Evolutionary conservation across 345 rosid genomes (phyloP).

Genomic region (Syzygium oleosum): DNA sequence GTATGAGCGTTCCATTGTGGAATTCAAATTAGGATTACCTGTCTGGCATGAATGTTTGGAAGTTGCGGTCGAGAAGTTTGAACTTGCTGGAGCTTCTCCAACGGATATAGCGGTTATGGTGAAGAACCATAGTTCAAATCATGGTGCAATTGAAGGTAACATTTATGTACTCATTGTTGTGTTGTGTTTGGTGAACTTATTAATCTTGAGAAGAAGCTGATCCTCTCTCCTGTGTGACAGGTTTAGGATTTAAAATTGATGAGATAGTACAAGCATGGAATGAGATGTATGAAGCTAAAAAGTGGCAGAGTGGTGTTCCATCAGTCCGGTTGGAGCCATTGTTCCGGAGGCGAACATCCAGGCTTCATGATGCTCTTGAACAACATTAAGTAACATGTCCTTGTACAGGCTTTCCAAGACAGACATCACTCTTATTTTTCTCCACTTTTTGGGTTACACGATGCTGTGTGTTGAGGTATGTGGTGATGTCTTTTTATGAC

Average conservation of each 20-base stretch:
- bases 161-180: background rate
- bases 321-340: constrained; percentile 68
- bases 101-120: constrained; percentile 49
- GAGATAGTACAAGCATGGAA: constrained; percentile 76
- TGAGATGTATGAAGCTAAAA: constrained; percentile 72
- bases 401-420: background rate
- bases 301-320: constrained; percentile 41
- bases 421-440: background rate
- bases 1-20: constrained; percentile 82
- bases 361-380: constrained; percentile 43
- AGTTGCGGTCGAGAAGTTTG: constrained; percentile 72
- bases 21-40: constrained; percentile 66
- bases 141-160: constrained; percentile 57
- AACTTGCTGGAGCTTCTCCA: constrained; percentile 59
- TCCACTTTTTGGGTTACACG: background rate
- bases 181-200: background rate
- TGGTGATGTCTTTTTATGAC: background rate
- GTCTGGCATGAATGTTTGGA: constrained; percentile 69
- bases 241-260: constrained; percentile 50
- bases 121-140: constrained; percentile 51
- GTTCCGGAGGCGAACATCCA: constrained; percentile 46
- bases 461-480: background rate
- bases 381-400: constrained; percentile 16
- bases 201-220: constrained; percentile 1
- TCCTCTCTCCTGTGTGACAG: constrained; percentile 25